Percentiles rank a stretch among this genome's conserved stretches.
phyloP scores from a whole-genome alignment of 129 eudicot species.

The Lactuca sativa region DNA sequence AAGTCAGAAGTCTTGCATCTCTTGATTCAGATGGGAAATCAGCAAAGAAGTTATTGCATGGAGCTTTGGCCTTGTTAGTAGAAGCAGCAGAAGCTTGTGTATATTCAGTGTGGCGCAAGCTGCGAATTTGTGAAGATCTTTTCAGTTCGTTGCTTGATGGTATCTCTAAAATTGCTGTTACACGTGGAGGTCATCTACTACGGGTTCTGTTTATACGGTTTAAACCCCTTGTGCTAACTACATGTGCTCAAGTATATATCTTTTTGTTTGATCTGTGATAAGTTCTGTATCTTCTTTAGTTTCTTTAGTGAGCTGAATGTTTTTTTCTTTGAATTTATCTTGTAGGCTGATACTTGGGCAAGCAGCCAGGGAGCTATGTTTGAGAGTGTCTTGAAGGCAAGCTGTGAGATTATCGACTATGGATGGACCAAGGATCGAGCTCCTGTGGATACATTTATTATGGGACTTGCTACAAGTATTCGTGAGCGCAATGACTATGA shows the following conservation, averaged over 20 bases:
- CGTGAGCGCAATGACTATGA: conserved; percentile 86
- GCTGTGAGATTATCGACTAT: conserved; percentile 83
- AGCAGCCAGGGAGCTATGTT: conserved; percentile 88
- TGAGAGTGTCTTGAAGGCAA: conserved; percentile 72
- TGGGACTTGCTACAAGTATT: conserved; percentile 74
- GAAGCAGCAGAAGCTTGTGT: conserved; percentile 94
- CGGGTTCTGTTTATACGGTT: conserved; percentile 86
- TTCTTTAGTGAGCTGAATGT: neutral
- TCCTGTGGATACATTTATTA: conserved; percentile 84
- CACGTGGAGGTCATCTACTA: conserved; percentile 84
- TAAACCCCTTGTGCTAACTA: conserved; percentile 77
- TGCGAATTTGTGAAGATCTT: conserved; percentile 91
- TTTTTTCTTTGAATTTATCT: neutral
- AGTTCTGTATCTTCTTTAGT: conserved; percentile 2
- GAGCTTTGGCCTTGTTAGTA: conserved; percentile 72
- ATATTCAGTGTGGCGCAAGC: conserved; percentile 82
- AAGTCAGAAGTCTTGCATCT: conserved; percentile 52
- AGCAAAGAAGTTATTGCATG: conserved; percentile 69
- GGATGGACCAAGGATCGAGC: conserved; percentile 93
- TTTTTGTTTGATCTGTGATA: conserved; percentile 19
- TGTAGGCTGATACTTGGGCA: conserved; percentile 82
- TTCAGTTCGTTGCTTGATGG: conserved; percentile 82
- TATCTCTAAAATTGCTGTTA: conserved; percentile 74
- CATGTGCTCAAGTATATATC: conserved; percentile 77
- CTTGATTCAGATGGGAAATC: conserved; percentile 81